phyloP scores from a whole-genome alignment of 331 rosid genomes.

The Rhamnella rubrinervis region DNA sequence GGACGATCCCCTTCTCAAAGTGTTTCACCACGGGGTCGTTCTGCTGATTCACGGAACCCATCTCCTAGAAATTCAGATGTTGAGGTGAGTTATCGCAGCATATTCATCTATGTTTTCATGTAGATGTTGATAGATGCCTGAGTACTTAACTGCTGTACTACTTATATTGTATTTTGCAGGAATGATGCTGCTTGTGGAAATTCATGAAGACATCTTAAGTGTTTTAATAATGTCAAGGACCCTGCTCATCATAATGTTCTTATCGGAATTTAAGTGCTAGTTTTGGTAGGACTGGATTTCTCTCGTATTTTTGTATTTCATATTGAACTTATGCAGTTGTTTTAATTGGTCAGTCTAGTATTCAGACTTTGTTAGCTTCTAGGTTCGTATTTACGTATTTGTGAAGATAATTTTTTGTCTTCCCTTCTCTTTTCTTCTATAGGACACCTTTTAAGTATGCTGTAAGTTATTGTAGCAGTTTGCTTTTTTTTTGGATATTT shows the following conservation, averaged over 20 bases:
- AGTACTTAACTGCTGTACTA: not conserved
- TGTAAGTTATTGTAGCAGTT: not conserved
- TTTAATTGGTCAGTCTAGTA: slow-evolving; percentile 24
- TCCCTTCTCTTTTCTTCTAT: not conserved
- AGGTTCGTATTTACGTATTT: slow-evolving; percentile 24
- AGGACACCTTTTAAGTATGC: too few species aligned
- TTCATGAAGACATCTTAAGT: slow-evolving; percentile 17
- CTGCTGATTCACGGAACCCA: slow-evolving; percentile 52
- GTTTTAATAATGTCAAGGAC: slow-evolving; percentile 34
- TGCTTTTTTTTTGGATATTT: not conserved
- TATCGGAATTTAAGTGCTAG: slow-evolving; percentile 47
- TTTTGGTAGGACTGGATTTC: slow-evolving; percentile 59
- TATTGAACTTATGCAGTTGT: slow-evolving; percentile 32
- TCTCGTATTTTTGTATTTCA: slow-evolving; percentile 38
- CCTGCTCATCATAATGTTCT: slow-evolving; percentile 42
- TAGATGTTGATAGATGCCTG: not conserved
- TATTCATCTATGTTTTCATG: not conserved
- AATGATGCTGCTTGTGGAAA: slow-evolving; percentile 27
- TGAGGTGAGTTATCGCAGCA: slow-evolving; percentile 51
- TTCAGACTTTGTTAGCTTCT: slow-evolving; percentile 39
- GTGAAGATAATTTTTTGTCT: slow-evolving; percentile 6
- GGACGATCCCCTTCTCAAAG: slow-evolving; percentile 54
- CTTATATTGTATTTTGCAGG: slow-evolving; percentile 37
- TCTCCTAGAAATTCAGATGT: slow-evolving; percentile 55
- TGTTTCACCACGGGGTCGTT: slow-evolving; percentile 53